Conservation (phyloP, 139 green algal species). For the Pseudopediastrum boryanum region DNA sequence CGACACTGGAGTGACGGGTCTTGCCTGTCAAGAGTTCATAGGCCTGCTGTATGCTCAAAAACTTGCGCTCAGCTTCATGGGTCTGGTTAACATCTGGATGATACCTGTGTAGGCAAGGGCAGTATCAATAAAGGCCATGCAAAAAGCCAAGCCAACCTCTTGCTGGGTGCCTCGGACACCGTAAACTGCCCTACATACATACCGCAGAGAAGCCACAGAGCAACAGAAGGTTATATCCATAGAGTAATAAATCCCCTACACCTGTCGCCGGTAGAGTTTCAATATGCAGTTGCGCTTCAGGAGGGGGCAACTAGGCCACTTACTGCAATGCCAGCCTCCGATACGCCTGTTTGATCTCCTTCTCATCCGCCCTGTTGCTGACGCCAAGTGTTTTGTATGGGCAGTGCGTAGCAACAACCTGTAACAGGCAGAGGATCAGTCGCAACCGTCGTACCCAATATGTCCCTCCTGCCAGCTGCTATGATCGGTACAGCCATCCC, state of each 20-base stretch:
- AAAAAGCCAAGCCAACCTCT: not conserved
- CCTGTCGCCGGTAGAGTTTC: not conserved
- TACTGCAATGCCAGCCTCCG: slow-evolving; percentile 47
- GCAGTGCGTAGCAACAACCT: slow-evolving; percentile 26
- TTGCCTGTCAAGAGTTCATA: slow-evolving; percentile 49
- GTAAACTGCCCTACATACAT: not conserved
- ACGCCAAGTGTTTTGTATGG: slow-evolving; percentile 46
- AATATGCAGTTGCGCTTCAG: not conserved
- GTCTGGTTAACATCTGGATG: slow-evolving; percentile 50
- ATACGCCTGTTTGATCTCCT: slow-evolving; percentile 54
- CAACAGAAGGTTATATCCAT: not conserved
- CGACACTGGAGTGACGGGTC: not conserved
- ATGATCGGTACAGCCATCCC: too few species aligned
- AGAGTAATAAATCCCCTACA: not conserved
- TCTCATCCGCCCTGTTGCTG: slow-evolving; percentile 25
- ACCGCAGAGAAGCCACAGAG: not conserved
- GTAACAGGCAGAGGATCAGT: too few species aligned
- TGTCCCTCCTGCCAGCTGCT: too few species aligned
- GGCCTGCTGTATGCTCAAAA: slow-evolving; percentile 49
- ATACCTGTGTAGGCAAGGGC: not conserved
- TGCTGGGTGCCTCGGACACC: not conserved
- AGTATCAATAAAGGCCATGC: not conserved
- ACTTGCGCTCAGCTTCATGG: slow-evolving; percentile 28
- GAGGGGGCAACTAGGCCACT: not conserved
- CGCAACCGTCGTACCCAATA: too few species aligned